Evolutionary conservation across 2,329 filamentous ascomycete species (phyloP), one percentile per base, ranked within the genome.

Genomic region (Monosporascus sp.): DNA sequence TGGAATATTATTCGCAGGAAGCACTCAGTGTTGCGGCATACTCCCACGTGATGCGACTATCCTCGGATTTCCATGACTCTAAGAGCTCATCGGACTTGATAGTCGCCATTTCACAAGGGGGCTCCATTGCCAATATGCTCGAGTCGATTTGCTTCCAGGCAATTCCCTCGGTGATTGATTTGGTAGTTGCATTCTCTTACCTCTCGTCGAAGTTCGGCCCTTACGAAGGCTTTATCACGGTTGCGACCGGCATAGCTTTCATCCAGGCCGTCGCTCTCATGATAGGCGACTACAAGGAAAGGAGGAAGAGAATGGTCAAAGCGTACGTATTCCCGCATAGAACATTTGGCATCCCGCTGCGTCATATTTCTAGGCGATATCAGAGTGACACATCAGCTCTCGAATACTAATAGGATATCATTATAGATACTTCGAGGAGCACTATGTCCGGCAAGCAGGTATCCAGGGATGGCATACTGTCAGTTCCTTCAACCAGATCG

Each of bases 211-310:
- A 74, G 3, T 82, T 84, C 58, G 81, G 81, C 3, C 76, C 81
- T 0, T 85, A 85, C 58, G 83, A 86, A 65, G 80, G 81, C 16
- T 77, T 86, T 49, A 85, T 85, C 57, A 83, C 82, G 3, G 70
- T 85, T 40, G 79, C 80, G 6, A 84, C 81, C 1, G 78, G 79
- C 6, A 72, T 80, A 11, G 70, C 84, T 4, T 83, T 85, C 57
- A 72, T 83, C 19, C 76, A 81, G 49, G 74, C 81, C 31, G 76
- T 81, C 14, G 75, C 75, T 7, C 73, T 71, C 40, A 76, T 84
- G 58, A 78, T 84, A 24, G 68, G 75, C 1, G 71, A 70, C 17
- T 78, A 80, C 51, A 79, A 78, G 53, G 65, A 71, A 3, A 75
- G 75, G 48, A 77, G 78, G 44, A 75, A 78, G 43, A 75, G 75